Conservation (phyloP, 306 rosid species). For the Quercus rubra region DNA sequence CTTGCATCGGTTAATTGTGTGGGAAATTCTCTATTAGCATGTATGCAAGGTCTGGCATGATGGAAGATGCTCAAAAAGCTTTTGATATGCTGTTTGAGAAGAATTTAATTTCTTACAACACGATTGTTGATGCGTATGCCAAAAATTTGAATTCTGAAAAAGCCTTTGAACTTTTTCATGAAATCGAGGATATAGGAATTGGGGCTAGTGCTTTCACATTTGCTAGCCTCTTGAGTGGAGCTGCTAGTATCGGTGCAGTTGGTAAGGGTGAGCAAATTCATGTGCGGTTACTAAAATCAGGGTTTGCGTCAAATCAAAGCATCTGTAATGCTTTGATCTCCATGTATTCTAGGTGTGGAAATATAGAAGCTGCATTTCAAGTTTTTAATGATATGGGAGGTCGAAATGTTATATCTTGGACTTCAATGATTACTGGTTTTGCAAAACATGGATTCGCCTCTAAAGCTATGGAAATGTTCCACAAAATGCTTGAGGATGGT, state of each 20-base stretch:
- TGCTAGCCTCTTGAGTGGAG: slow-evolving; percentile 67
- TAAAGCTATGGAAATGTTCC: slow-evolving; percentile 53
- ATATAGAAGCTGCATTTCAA: no score
- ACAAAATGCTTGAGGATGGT: slow-evolving; percentile 50
- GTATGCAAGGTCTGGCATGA: slow-evolving; percentile 56
- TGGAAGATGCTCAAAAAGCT: slow-evolving; percentile 46
- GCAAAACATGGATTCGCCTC: slow-evolving; percentile 61
- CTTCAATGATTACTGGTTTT: slow-evolving; percentile 36
- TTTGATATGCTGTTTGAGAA: slow-evolving; percentile 48
- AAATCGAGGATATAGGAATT: slow-evolving; percentile 29
- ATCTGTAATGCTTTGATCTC: slow-evolving; percentile 36
- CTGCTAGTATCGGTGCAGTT: slow-evolving; percentile 51
- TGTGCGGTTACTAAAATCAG: slow-evolving; percentile 42
- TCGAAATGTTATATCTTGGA: no score
- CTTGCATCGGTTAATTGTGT: slow-evolving; percentile 42
- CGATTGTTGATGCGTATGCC: slow-evolving; percentile 31
- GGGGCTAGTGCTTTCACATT: slow-evolving; percentile 47
- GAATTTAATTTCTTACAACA: slow-evolving; percentile 35
- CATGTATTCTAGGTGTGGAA: no score
- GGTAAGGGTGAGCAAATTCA: slow-evolving; percentile 65
- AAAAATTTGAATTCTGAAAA: slow-evolving; percentile 31
- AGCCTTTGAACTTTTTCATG: slow-evolving; percentile 29
- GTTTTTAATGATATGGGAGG: no score
- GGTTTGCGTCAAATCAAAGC: slow-evolving; percentile 30
- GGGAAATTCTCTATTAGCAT: slow-evolving; percentile 47